Conservation (phyloP, 257 asterid species). For the Capsicum pubescens region DNA sequence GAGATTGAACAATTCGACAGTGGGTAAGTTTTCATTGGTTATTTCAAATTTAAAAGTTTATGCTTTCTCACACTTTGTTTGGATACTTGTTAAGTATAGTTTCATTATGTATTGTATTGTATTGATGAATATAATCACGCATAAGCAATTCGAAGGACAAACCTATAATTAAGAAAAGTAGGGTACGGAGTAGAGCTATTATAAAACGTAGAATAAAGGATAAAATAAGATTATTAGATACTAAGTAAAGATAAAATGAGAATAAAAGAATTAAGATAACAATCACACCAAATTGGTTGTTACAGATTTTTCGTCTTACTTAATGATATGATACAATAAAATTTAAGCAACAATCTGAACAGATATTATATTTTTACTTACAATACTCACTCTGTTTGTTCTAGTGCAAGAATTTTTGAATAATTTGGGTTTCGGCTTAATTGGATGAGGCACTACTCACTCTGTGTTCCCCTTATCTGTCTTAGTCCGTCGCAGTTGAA, state of each 20-base stretch:
- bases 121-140: neutral
- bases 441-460: constrained; percentile 29
- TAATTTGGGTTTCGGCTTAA: neutral
- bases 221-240: neutral
- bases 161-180: neutral
- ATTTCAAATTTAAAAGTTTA: neutral
- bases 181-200: too few species aligned
- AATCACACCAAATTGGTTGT: neutral
- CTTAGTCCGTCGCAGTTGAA: constrained; percentile 51
- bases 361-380: neutral
- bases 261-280: neutral
- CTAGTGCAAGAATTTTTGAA: neutral
- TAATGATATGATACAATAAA: neutral
- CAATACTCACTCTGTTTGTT: neutral
- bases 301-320: neutral
- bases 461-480: constrained; percentile 24
- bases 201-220: too few species aligned
- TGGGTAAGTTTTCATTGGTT: constrained; percentile 13
- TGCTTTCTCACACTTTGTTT: neutral
- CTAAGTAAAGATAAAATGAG: neutral
- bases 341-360: neutral
- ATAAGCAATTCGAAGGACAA: neutral
- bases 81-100: neutral
- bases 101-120: neutral
- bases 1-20: constrained; percentile 10